Evolutionary conservation across 2,329 filamentous ascomycete species (phyloP), one percentile per base, ranked within the genome.

Genomic region (Ophiostoma piceae): DNA sequence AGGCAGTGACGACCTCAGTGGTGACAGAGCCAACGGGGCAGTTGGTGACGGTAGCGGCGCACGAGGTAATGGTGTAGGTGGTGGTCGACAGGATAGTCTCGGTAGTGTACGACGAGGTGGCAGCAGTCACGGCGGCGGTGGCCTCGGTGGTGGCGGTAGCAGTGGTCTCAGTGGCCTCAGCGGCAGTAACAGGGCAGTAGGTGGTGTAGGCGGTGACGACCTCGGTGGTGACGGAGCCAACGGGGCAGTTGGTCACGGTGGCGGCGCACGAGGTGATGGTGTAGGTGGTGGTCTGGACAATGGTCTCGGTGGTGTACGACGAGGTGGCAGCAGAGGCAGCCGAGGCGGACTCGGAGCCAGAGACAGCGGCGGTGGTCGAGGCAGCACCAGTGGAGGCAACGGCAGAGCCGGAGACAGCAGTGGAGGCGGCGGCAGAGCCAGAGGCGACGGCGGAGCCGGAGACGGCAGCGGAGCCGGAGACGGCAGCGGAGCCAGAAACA

Each of bases 1-100:
- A 71, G 3, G 75, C 57, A 51, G 77, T 74, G 62, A 78, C 71
- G 65, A 76, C 74, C 74, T 76, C 73, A 14, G 74, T 74, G 60
- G 74, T 76, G 37, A 75, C 73, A 29, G 73, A 65, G 64, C 73
- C 73, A 54, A 70, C 72, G 26, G 73, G 71, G 70, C 72, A 73
- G 71, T 73, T 65, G 51, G 72, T 73, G n/a, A 73, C 71, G 16
- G 70, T 71, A 32, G 72, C 51, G 1, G 70, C 70, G 68, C 72
- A 73, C 26, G 72, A 73, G 37, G 72, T 73, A 64, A 73, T 65
- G 69, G 73, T 73, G 73, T 80, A 71, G 57, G 78, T 79, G 47
- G 47, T 26, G n/a, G 75, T 76, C 26, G 71, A 70, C 72, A 71
- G 72, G 29, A 71, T 41, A 9, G 71, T 72, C 26, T 67, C 69